These are phyloP conservation scores for Amoebophrya sp. DNA, from an alignment of 169 alveolate species.

Conservation along the genomic window DNA sequence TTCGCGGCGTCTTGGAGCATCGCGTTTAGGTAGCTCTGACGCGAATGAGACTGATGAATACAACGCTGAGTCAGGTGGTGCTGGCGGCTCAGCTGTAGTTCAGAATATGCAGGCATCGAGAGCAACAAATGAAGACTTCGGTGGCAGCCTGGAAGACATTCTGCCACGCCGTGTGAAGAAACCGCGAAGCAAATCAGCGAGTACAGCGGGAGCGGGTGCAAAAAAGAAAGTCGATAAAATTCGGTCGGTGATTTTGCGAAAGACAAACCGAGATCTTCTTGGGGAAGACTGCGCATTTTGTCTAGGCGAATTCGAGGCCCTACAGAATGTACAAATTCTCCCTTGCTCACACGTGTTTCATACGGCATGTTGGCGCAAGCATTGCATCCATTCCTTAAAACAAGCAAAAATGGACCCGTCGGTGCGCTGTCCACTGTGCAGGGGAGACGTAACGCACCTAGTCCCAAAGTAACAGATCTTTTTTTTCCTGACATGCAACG, in stretches of 20 bases:
- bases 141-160: background rate
- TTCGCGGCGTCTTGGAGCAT: too few species aligned
- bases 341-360: background rate
- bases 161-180: background rate
- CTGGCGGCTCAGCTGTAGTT: too few species aligned
- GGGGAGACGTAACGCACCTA: background rate
- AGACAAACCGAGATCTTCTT: background rate
- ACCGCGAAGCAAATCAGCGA: background rate
- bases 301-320: background rate
- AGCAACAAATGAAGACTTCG: background rate
- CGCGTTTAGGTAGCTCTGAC: too few species aligned
- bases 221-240: background rate
- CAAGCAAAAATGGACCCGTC: background rate
- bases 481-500: background rate
- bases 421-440: background rate
- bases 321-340: background rate
- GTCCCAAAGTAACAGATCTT: too few species aligned
- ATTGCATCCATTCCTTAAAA: background rate
- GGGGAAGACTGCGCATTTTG: slow-evolving; percentile 7
- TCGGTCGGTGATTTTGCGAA: background rate
- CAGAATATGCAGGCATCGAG: background rate
- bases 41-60: too few species aligned
- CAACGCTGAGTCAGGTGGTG: too few species aligned
- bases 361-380: background rate
- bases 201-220: background rate